Evolutionary conservation across 2,329 filamentous ascomycete genomes (phyloP).

Genomic region (Capronia americana): DNA sequence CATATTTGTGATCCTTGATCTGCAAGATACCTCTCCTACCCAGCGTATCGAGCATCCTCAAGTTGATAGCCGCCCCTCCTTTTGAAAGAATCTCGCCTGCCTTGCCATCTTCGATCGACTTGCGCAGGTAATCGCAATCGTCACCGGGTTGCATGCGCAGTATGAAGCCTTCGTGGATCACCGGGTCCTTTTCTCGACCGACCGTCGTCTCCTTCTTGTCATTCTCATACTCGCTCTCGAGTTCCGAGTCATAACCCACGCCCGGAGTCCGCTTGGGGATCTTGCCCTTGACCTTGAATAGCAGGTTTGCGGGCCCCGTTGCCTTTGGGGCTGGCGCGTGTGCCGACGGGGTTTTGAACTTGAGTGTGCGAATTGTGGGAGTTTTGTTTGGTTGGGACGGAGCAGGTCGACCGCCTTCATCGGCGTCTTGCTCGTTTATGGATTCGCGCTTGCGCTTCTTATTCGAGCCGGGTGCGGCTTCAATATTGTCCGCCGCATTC

Average conservation of each 20-base stretch:
- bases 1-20: slow-evolving; percentile 74
- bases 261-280: slow-evolving; percentile 74
- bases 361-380: slow-evolving; percentile 46
- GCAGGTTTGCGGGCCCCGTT: slow-evolving; percentile 52
- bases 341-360: slow-evolving; percentile 41
- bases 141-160: slow-evolving; percentile 85
- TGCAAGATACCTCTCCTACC: slow-evolving; percentile 75
- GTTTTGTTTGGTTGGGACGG: slow-evolving; percentile 21
- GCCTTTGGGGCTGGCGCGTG: slow-evolving; percentile 24
- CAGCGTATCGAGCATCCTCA: slow-evolving; percentile 76
- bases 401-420: slow-evolving; percentile 22
- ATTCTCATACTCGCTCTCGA: slow-evolving; percentile 20
- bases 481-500: slow-evolving; percentile 21
- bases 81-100: slow-evolving; percentile 70
- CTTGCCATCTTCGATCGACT: slow-evolving; percentile 75
- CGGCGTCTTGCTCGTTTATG: slow-evolving; percentile 18
- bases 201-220: slow-evolving; percentile 58
- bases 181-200: slow-evolving; percentile 84
- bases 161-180: slow-evolving; percentile 87
- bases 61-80: slow-evolving; percentile 76
- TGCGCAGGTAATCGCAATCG: slow-evolving; percentile 81
- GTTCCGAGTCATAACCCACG: slow-evolving; percentile 95
- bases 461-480: slow-evolving; percentile 38
- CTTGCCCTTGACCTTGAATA: slow-evolving; percentile 71
- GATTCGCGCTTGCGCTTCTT: slow-evolving; percentile 39